Base-by-base conservation (phyloP, 805 yeast species). In the Candida sphagnicola region DNA sequence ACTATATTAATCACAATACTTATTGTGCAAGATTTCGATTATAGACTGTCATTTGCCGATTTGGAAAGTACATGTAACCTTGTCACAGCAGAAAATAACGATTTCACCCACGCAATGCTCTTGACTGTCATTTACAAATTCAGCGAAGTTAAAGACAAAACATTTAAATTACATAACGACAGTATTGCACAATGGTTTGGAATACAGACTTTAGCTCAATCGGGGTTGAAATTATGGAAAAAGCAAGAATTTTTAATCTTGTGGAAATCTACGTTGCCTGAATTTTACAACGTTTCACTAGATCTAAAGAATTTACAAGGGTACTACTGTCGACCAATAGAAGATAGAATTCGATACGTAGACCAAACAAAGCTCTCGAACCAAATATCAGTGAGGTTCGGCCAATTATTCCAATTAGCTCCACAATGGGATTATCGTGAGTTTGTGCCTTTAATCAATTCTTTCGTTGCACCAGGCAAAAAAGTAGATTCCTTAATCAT, bases 161-260 rank as follows among this genome's bases (percentile, higher is more conserved):
- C 52, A 4, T 71, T 63, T 48, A 44, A 47, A 15, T 47, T 85
- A 8, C 70, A 81, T 43, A 60, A 62, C 35, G 48, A 45, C 2
- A 54, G 53, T 26, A 68, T 83, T 2, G 70, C 81, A 1, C 53
- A 51, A 34, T 85, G 88, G 85, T 78, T 77, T 48, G 95, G 95
- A 0, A 51, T 75, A 2, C 65, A 71, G 37, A 62, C 80, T 0
- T 61, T 86, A 10, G 19, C 43, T 28, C 38, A 47, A 5, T 38
- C 48, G 2, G 34, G 43, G 4, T 39, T 48, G 12, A 46, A 47
- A n/a, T 40, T 48, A 19, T 43, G 68, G 14, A 42, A 62, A 1
- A 37, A 61, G 0, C 75, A 76, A 29, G 87, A 82, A 42, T 77
- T 88, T 50, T 50, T 80, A 42, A 69, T 84, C 35, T 72, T 74